These are phyloP conservation scores for Domatiomyces catenatus DNA, from an alignment of 2,329 filamentous ascomycete genomes.

Conservation along the genomic window DNA sequence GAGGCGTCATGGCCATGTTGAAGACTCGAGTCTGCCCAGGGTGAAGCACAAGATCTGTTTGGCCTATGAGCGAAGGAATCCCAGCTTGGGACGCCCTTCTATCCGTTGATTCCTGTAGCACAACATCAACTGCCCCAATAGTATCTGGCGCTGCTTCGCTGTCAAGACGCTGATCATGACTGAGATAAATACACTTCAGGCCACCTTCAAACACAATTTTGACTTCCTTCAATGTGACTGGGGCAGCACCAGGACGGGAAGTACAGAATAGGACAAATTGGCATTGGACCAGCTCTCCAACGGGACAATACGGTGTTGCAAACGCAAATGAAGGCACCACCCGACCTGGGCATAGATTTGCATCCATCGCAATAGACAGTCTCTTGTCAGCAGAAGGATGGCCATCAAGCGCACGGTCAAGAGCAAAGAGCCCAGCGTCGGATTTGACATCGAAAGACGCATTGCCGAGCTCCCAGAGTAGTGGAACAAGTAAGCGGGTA, in stretches of 20 bases:
- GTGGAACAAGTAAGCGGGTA: conserved; percentile 33
- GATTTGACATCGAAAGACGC: conserved; percentile 28
- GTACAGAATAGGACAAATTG: conserved; percentile 39
- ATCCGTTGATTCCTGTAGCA: conserved; percentile 23
- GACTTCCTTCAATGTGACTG: conserved; percentile 34
- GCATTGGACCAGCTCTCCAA: conserved; percentile 42
- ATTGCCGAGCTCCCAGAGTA: conserved; percentile 42
- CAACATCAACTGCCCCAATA: conserved; percentile 16
- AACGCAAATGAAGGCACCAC: conserved; percentile 39
- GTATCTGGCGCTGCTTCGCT: conserved; percentile 19
- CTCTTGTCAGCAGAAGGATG: conserved; percentile 26
- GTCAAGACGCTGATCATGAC: neutral
- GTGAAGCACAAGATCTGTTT: conserved; percentile 48
- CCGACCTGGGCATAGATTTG: conserved; percentile 34
- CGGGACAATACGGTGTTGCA: conserved; percentile 39
- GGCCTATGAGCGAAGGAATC: conserved; percentile 35
- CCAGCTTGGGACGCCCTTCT: conserved; percentile 23
- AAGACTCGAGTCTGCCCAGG: conserved; percentile 56
- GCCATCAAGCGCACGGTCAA: conserved; percentile 29
- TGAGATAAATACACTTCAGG: conserved; percentile 28
- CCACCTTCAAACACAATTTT: conserved; percentile 39
- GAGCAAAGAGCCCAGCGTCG: conserved; percentile 18
- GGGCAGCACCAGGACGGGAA: conserved; percentile 29
- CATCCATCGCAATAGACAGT: conserved; percentile 31
- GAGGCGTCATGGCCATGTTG: conserved; percentile 55